phyloP scores from a whole-genome alignment of 2,329 filamentous ascomycete genomes.

The Botryotinia globosa region DNA sequence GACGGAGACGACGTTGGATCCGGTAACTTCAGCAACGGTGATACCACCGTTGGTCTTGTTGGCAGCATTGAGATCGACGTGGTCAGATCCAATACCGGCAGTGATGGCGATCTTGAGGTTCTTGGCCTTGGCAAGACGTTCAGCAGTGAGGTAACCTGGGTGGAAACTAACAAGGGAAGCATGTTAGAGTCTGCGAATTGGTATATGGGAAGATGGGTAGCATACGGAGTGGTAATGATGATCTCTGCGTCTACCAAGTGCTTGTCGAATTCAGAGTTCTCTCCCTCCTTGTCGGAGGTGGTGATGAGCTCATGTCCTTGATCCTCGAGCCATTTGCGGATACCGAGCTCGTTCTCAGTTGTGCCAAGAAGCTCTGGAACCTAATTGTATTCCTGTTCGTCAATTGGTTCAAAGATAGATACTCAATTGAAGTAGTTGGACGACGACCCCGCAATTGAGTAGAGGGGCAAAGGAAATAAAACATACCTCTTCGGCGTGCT shows the following conservation, averaged over 20 bases:
- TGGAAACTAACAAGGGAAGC: constrained; percentile 67
- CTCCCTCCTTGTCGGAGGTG: constrained; percentile 95
- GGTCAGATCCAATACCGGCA: constrained; percentile 96
- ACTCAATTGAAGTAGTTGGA: constrained; percentile 23
- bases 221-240: constrained; percentile 97
- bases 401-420: not conserved
- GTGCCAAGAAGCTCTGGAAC: constrained; percentile 78
- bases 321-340: constrained; percentile 96
- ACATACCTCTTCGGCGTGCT: constrained; percentile 75
- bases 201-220: constrained; percentile 20
- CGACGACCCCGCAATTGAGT: constrained; percentile 5
- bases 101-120: constrained; percentile 97
- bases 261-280: constrained; percentile 89
- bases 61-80: constrained; percentile 86
- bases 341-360: constrained; percentile 95
- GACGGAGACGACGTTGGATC: constrained; percentile 97
- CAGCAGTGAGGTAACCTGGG: constrained; percentile 93
- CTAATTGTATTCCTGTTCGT: constrained; percentile 39
- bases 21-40: constrained; percentile 96
- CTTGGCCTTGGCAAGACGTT: constrained; percentile 96
- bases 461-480: constrained; percentile 2
- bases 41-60: constrained; percentile 98
- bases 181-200: not conserved
- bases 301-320: constrained; percentile 95
- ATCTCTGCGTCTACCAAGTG: constrained; percentile 95